Conservation (phyloP, 805 yeast genomes). For the Candida bentonensis region DNA sequence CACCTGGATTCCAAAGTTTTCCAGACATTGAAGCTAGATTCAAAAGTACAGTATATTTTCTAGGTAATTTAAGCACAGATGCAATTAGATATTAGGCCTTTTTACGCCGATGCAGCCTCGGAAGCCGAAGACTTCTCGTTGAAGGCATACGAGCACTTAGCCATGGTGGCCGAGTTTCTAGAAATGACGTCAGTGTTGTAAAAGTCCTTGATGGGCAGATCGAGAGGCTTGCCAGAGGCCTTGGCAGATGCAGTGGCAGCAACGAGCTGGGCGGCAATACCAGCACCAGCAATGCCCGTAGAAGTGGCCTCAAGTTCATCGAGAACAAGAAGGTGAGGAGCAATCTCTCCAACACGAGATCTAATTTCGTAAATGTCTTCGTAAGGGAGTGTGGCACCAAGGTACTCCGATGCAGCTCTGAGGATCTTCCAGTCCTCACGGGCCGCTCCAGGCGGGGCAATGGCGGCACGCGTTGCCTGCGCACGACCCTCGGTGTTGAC, state of each 20-base stretch:
- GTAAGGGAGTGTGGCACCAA: slow-evolving; percentile 58
- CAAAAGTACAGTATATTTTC: not conserved
- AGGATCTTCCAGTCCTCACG: slow-evolving; percentile 87
- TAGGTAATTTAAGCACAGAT: not conserved
- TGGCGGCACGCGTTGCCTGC: slow-evolving; percentile 74
- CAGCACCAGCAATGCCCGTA: slow-evolving; percentile 39
- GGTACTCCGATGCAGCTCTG: slow-evolving; percentile 69
- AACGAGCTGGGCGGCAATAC: slow-evolving; percentile 32
- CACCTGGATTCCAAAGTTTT: too few species aligned
- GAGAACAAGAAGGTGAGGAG: slow-evolving; percentile 68
- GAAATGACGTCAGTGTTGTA: slow-evolving; percentile 82
- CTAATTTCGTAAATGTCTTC: slow-evolving; percentile 59
- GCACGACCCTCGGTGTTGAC: slow-evolving; percentile 87
- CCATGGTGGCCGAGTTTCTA: slow-evolving; percentile 83
- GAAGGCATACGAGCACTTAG: slow-evolving; percentile 53
- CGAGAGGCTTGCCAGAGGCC: slow-evolving; percentile 36
- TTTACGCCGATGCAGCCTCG: not conserved
- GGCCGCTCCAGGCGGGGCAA: slow-evolving; percentile 77
- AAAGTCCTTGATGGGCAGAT: slow-evolving; percentile 66
- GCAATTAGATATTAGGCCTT: not conserved
- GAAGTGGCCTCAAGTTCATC: slow-evolving; percentile 62
- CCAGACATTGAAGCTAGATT: too few species aligned
- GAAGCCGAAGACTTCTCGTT: not conserved
- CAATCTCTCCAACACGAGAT: slow-evolving; percentile 55
- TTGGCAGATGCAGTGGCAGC: slow-evolving; percentile 24